Base-by-base conservation (phyloP, 2,329 filamentous ascomycete species). In the Apiospora kogelbergensis region DNA sequence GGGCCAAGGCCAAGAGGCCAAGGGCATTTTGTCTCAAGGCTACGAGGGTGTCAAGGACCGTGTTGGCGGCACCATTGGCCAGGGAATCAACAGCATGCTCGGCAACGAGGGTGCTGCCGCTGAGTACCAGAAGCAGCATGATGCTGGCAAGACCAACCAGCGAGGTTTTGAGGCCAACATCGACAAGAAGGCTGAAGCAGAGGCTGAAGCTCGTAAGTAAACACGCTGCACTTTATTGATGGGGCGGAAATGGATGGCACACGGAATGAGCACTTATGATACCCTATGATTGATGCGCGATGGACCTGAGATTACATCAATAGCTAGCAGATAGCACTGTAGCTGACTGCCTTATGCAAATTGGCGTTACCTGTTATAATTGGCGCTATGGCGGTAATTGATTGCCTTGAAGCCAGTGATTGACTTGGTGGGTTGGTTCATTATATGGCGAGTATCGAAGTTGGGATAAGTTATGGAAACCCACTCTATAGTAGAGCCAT, bases 131-230 rank as follows among this genome's bases (percentile, higher is more conserved):
- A 79, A 85, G 73, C 83, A 91, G 80, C 94, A 96, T 77, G 94
- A 96, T 75, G 82, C 88, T 72, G 95, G 94, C 72, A 97, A 96
- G 90, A 93, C 92, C 24, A 86, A 89, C 77, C 92, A 97, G 86
- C 88, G 94, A 24, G 92, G 94, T 65, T 94, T 91, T 1, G 94
- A 97, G 86, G 83, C 86, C 45, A 94, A 97, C 77, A 86, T 97
- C 68, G 83, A 91, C 80, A 95, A 93, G 88, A 84, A 93, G 84
- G 87, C 84, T 0, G 85, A 88, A 11, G 65, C 65, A n/a, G 65
- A 66, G 26, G 65, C 65, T 22, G 44, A 66, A 15, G 65, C 65
- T 22, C 65, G 44, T 65, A 44, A 65, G 67, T 60, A 48, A 60
- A 30, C 24, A 1, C n/a, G 24, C 5, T 24, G 26, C 17, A n/a